Percentiles rank a stretch among this genome's conserved stretches.
These are phyloP conservation scores for Termitomyces sp. DNA, from an alignment of 768 basidiomycete genomes.

Conservation along the genomic window DNA sequence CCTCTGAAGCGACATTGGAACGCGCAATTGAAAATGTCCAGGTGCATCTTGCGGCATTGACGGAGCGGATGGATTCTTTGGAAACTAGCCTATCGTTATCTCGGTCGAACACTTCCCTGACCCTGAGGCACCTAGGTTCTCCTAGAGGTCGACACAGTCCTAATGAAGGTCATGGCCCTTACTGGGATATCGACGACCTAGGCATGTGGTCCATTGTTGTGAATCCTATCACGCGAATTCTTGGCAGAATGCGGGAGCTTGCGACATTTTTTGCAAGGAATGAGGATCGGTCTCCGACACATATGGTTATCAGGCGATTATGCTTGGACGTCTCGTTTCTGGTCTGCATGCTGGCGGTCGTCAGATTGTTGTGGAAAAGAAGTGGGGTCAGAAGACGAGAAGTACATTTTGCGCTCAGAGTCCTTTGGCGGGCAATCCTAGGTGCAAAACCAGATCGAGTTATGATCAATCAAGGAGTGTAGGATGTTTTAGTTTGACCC, in stretches of 20 bases:
- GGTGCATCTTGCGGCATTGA: slow-evolving; percentile 74
- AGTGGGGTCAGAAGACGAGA: slow-evolving; percentile 68
- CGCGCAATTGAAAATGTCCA: slow-evolving; percentile 77
- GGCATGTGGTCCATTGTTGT: slow-evolving; percentile 79
- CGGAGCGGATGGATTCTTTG: slow-evolving; percentile 73
- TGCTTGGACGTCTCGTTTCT: slow-evolving; percentile 78
- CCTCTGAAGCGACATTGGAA: slow-evolving; percentile 56
- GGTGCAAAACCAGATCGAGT: slow-evolving; percentile 43
- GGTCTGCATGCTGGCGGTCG: slow-evolving; percentile 52
- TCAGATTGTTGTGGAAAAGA: slow-evolving; percentile 58
- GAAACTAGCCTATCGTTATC: slow-evolving; percentile 40
- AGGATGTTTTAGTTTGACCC: slow-evolving; percentile 3
- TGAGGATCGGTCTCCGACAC: slow-evolving; percentile 58
- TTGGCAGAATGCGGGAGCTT: slow-evolving; percentile 44
- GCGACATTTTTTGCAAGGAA: slow-evolving; percentile 53
- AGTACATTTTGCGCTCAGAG: slow-evolving; percentile 55
- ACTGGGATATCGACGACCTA: slow-evolving; percentile 76
- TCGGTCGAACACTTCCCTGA: slow-evolving; percentile 33
- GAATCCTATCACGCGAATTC: slow-evolving; percentile 52
- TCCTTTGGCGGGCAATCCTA: slow-evolving; percentile 66
- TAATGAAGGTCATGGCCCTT: slow-evolving; percentile 26
- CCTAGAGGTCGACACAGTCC: slow-evolving; percentile 41
- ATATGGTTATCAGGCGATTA: slow-evolving; percentile 65
- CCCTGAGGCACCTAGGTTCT: slow-evolving; percentile 33
- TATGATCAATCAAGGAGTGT: slow-evolving; percentile 50